Percentiles rank a stretch among this genome's conserved stretches.
phyloP scores from a whole-genome alignment of 192 early-diverging fungal genomes.

The Linnemannia schmuckeri region DNA sequence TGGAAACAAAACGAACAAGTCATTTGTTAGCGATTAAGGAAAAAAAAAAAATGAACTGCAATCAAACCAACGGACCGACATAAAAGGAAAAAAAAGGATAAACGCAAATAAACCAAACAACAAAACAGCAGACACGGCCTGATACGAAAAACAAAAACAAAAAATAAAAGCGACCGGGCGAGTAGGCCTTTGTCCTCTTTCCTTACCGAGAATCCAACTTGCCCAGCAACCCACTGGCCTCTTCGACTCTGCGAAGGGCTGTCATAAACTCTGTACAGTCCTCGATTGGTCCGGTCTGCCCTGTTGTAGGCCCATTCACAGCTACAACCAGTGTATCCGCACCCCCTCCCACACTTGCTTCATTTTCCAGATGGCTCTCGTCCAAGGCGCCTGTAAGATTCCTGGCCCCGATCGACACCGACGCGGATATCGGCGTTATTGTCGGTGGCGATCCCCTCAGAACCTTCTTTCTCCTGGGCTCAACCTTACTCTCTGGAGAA shows the following conservation, averaged over 20 bases:
- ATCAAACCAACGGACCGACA: no score
- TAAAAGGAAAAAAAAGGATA: neutral
- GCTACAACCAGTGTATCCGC: neutral
- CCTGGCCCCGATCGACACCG: neutral
- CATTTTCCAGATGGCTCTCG: neutral
- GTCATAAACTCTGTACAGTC: slow-evolving; percentile 15
- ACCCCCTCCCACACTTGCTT: neutral
- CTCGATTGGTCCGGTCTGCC: slow-evolving; percentile 2
- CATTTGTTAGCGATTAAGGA: neutral
- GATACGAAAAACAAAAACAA: neutral
- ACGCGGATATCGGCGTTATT: neutral
- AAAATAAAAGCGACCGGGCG: neutral
- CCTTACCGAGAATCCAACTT: slow-evolving; percentile 27
- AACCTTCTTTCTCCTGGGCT: neutral
- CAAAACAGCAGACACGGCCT: neutral
- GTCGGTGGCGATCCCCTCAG: neutral
- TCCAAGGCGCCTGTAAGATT: neutral
- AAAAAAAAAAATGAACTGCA: neutral
- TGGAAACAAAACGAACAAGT: neutral
- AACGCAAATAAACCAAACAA: neutral
- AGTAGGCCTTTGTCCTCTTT: no score
- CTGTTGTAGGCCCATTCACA: neutral
- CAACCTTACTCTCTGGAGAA: neutral
- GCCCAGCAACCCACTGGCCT: slow-evolving; percentile 22
- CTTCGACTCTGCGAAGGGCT: slow-evolving; percentile 14